Evolutionary conservation across 495 filamentous ascomycete genomes (phyloP), one percentile per base, ranked within the genome.

Genomic region (Haplographium delicatum): DNA sequence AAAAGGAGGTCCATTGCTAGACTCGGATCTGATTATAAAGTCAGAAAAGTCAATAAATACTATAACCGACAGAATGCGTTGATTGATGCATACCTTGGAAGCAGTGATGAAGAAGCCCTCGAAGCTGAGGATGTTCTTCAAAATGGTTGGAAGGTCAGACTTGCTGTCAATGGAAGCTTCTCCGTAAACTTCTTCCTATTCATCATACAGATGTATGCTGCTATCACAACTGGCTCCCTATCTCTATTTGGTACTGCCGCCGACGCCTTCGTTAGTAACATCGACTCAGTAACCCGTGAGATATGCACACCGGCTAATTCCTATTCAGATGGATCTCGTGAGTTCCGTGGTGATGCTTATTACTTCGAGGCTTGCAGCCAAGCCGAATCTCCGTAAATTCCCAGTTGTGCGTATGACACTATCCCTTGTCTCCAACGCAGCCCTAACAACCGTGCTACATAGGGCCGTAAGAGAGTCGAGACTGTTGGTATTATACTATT

Each of bases 401-500:
- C 75, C 76, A 22, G 76, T 79, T 13, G 69, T 71, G 41, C 47
- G 67, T 65, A 19, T 40, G 24, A 23, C 26, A 28, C 37, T 20
- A 19, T 40, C 22, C 24, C 6, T 30, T 44, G 43, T 50, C 25
- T 49, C 37, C n/a, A 38, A 5, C 10, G 9, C 28, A 11, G 25
- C 15, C 13, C 33, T 51, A 61, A 47, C 59, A 62, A 38, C 11
- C 18, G 20, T 25, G 15, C 7, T 19, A 18, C n/a, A 10, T 51
- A 72, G 70, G 76, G 75, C 27, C 75, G 75, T 1, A 78, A 65
- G 8, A 65, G 76, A 40, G 75, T 76, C 47, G 75, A 78, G 58
- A 78, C 75, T 5, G 71, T 79, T 37, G 76, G 74, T 4, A 76
- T 79, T 48, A 79, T 80, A 51, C 68, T 79, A 47, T 80, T 80